Evolutionary conservation across 441 rosid species (phyloP), one percentile per base, ranked within the genome.

Genomic region (Erysimum cheiri): DNA sequence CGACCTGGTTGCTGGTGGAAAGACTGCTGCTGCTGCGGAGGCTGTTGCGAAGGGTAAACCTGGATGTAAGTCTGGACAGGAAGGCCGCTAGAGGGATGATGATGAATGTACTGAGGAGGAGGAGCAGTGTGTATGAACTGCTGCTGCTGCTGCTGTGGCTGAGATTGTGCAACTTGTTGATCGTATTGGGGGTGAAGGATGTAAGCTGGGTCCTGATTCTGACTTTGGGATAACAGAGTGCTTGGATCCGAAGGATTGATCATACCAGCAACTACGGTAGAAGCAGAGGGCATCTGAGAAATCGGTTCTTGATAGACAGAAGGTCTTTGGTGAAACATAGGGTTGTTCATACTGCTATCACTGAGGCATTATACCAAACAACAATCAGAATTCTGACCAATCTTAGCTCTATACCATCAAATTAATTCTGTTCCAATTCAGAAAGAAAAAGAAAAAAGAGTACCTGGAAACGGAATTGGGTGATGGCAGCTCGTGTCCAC

Each of bases 391-490:
- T 65, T 41, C 80, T 73, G 24, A 50, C 37, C 53, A 58, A 61
- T 60, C 66, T 60, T 4, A 48, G 40, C n/a, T 58, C 55, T 7
- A 64, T 24, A 64, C n/a, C 15, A 56, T 12, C 46, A 60, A 15
- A 58, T 3, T 8, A 40, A 44, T 39, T 28, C 19, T 36, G 43
- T 43, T 17, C 24, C 17, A 17, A 46, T 11, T 6, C 4, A 24
- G 50, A 31, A 24, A 40, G 19, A 35, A 10, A 3, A 9, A 64
- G 4, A 19, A 15, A 28, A 39, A 37, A 13, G 58, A 19, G 62
- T 80, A 92, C 99, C 99, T 92, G 12, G 96, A 86, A 75, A 88
- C 87, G 39, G 98, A 92, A 83, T 92, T 92, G 54, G 99, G 98
- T 29, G 99, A 95, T 29, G 92, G 79, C 63, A 85, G 77, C 69